Conservation (phyloP, 2,329 filamentous ascomycete genomes). For the Calonectria hongkongensis region DNA sequence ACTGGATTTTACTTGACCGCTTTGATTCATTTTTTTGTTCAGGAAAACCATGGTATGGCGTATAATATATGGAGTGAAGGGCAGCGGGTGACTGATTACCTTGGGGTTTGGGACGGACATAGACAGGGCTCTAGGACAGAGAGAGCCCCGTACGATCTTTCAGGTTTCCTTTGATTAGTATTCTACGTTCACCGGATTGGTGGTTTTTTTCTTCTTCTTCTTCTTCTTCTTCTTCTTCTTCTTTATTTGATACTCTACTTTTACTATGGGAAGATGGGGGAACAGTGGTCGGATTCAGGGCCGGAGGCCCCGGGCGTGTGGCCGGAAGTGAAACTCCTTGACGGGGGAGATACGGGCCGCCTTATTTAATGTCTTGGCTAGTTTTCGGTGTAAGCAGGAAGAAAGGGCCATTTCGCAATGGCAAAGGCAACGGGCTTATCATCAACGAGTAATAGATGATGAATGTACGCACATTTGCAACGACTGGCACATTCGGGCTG, state of each 20-base stretch:
- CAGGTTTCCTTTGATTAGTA: not conserved
- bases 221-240: not conserved
- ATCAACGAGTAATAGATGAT: slow-evolving; percentile 25
- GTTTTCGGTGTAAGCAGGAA: slow-evolving; percentile 13
- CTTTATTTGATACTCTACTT: slow-evolving; percentile 2
- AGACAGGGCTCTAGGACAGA: not conserved
- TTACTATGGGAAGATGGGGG: slow-evolving; percentile 13
- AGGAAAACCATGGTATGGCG: not conserved
- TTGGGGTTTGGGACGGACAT: slow-evolving; percentile 6
- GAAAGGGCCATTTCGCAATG: slow-evolving; percentile 8
- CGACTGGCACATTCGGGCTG: slow-evolving; percentile 1
- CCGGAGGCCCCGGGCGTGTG: not conserved
- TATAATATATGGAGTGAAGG: not conserved
- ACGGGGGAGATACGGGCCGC: slow-evolving; percentile 21
- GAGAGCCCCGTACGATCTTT: slow-evolving; percentile 2
- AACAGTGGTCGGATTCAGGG: not conserved
- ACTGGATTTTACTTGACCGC: not conserved
- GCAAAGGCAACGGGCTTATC: slow-evolving; percentile 18
- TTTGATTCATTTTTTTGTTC: not conserved
- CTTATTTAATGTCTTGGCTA: slow-evolving; percentile 26
- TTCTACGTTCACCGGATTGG: not conserved
- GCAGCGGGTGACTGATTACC: not conserved
- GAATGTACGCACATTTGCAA: slow-evolving; percentile 16
- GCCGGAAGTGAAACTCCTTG: slow-evolving; percentile 16
- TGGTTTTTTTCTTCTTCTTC: not conserved